Conservation (phyloP, 2,329 filamentous ascomycete species). For the Domatiomyces globalis region DNA sequence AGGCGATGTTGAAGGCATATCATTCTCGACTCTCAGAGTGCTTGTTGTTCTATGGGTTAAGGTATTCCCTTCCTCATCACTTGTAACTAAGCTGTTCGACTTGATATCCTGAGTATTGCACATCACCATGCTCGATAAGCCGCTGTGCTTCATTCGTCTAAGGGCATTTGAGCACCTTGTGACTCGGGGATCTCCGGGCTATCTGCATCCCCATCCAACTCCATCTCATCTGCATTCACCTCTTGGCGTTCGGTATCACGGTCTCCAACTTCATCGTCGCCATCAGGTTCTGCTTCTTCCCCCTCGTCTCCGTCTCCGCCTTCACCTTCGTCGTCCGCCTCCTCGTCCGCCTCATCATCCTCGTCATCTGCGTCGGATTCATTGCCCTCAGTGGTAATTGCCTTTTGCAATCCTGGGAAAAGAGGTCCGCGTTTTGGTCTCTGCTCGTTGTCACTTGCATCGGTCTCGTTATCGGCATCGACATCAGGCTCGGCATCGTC, state of each 20-base stretch:
- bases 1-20: too few relatives aligned
- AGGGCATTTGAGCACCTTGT: neutral
- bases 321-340: constrained; percentile 17
- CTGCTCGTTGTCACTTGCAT: constrained; percentile 7
- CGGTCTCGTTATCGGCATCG: constrained; percentile 8
- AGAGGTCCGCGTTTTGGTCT: neutral
- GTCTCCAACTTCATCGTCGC: neutral
- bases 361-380: constrained; percentile 11
- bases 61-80: too few relatives aligned
- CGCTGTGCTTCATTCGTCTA: too few relatives aligned
- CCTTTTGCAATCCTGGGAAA: neutral
- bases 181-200: neutral
- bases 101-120: too few relatives aligned
- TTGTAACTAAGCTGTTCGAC: too few relatives aligned
- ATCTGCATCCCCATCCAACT: neutral
- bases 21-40: too few relatives aligned
- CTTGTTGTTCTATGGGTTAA: too few relatives aligned
- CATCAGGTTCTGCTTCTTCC: neutral
- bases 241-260: neutral
- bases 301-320: constrained; percentile 2
- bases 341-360: constrained; percentile 20
- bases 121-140: too few relatives aligned
- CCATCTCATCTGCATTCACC: neutral
- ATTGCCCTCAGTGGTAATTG: constrained; percentile 4
- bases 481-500: constrained; percentile 22